Base-by-base conservation (phyloP, 768 basidiomycete species). In the Leccinum disarticulatum region DNA sequence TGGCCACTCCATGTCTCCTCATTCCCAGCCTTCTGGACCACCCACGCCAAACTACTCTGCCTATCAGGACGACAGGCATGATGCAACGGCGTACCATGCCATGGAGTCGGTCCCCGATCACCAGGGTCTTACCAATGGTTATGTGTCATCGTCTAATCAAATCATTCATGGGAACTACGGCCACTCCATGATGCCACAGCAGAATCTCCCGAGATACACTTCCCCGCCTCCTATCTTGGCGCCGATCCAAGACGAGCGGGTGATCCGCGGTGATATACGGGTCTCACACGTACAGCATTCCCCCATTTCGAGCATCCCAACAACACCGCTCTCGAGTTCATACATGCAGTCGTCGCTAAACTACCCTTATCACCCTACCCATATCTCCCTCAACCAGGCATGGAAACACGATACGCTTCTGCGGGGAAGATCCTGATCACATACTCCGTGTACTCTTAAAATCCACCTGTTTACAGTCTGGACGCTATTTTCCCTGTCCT, bases 181-280 rank as follows among this genome's bases (percentile, higher is more conserved):
- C 56, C 62, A 67, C 58, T 47, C 69, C 25, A 52, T 66, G 58
- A 28, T 66, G 25, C 54, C 62, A 46, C 70, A 65, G 28, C 70
- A 68, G 15, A 64, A 41, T 52, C 61, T 61, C 53, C 68, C 64
- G 1, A 73, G 83, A 38, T 83, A 81, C 57, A 77, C 78, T 22
- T 83, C 81, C 0, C 83, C 84, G 0, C 83, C 85, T 30, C 83
- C 83, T 0, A 77, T 75, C 7, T 72, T 86, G 31, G 83, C 84
- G 22, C 84, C 84, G 3, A 84, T 85, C 41, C 84, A 85, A 52
- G 72, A 74, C 19, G 68, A 75, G 56, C 66, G 70, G 9, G 70
- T 74, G 30, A 66, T 73, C 36, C 66, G 75, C 50, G 74, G 70
- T 7, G 70, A 70, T 46, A 65, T 71, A 17, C 64, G 70, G 3